phyloP scores from a whole-genome alignment of 2,329 filamentous ascomycete genomes.

The Leptographium radiaticola region DNA sequence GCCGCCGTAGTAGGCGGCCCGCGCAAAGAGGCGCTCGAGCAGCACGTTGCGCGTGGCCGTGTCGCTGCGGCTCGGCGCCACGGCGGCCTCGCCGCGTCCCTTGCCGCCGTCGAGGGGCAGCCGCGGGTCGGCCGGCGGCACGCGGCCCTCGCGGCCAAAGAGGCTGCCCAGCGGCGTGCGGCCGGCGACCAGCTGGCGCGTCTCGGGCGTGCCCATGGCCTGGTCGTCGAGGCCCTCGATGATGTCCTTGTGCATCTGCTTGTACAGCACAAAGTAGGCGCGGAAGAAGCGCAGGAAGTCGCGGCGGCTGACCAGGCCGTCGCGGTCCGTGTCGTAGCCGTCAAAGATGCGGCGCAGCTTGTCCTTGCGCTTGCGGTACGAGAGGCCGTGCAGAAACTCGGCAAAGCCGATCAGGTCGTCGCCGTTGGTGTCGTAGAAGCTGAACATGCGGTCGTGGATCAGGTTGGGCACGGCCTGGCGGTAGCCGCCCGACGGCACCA shows the following conservation, averaged over 20 bases:
- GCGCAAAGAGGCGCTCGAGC: constrained; percentile 26
- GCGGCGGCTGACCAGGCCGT: constrained; percentile 72
- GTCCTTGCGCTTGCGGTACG: constrained; percentile 40
- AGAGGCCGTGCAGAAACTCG: constrained; percentile 77
- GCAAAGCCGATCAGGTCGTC: constrained; percentile 85
- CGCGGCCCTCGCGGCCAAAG: constrained; percentile 59
- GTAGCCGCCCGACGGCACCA: constrained; percentile 73
- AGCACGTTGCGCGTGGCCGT: constrained; percentile 10
- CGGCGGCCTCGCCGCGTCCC: constrained; percentile 30
- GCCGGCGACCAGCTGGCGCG: constrained; percentile 61
- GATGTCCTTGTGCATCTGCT: constrained; percentile 78
- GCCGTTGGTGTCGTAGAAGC: constrained; percentile 85
- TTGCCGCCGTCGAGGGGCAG: constrained; percentile 34
- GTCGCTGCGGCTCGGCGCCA: constrained; percentile 8
- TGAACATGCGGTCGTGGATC: constrained; percentile 92
- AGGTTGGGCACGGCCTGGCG: constrained; percentile 71
- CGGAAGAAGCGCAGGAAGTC: constrained; percentile 88
- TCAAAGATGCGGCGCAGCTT: constrained; percentile 34
- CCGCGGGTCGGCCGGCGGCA: constrained; percentile 49
- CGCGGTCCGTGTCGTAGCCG: constrained; percentile 80
- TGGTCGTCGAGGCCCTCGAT: constrained; percentile 67
- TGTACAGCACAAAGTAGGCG: constrained; percentile 82
- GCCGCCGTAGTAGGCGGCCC: constrained; percentile 11
- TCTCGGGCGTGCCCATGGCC: constrained; percentile 59
- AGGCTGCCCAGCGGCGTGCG: constrained; percentile 62